Evolutionary conservation across 2,329 filamentous ascomycete genomes (phyloP), one percentile per base, ranked within the genome.

Genomic region (Septoria petroselini): DNA sequence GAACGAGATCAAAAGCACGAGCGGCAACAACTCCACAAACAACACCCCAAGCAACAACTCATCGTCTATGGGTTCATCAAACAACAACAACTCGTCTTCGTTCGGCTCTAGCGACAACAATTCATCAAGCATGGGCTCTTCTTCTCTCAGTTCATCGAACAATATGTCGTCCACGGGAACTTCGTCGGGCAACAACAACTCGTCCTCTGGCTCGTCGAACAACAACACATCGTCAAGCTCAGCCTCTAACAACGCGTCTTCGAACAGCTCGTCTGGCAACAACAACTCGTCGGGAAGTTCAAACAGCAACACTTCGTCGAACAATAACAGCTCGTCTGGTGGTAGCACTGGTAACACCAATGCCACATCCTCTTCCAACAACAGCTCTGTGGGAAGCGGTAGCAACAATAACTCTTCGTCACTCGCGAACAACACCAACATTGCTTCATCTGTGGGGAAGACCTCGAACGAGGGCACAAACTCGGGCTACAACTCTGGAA

Each of bases 191-290:
- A 49, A 42, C 47, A 53, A 34, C 19, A 34, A 34, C 18, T 40
- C 34, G 17, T 46, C 41, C 5, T 46, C 48, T 17, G 48, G 48
- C n/a, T 47, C 42, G 12, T 48, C 49, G 17, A 50, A 38, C 42
- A 54, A 40, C 34, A 42, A 44, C 33, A 50, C 11, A 5, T 48
- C 52, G 11, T 43, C 48, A 23, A n/a, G n/a, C n/a, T n/a, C n/a
- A n/a, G n/a, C n/a, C n/a, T n/a, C n/a, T n/a, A n/a, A n/a, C n/a
- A n/a, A n/a, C n/a, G 6, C 21, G 9, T 27, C 23, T 27, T 5
- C 23, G 0, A 15, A 33, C 6, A 30, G 15, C 21, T 38, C 33
- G n/a, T n/a, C n/a, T n/a, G n/a, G n/a, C 14, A 40, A 27, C 39
- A 41, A 40, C 37, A 44, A 17, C 30, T 47, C 49, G 1, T 48